A percentile compares a stretch with the other conserved stretches of the same genome.
Conservation (phyloP, 257 asterid genomes). For the Solanum etuberosum region DNA sequence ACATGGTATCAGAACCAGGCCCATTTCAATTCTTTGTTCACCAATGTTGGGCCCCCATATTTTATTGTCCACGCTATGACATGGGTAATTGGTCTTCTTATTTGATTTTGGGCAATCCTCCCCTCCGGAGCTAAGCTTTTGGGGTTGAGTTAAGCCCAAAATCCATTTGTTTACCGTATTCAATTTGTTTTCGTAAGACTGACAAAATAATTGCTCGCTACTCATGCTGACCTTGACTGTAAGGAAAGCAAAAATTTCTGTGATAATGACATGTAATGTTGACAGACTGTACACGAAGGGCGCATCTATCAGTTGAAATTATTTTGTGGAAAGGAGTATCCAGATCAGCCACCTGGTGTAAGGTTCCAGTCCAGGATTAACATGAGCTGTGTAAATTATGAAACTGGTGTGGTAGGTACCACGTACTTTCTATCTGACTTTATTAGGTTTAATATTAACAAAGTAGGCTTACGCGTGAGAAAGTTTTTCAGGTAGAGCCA, state of each 20-base stretch:
- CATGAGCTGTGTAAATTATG: constrained; percentile 68
- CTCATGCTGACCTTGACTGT: background rate
- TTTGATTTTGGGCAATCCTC: background rate
- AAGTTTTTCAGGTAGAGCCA: constrained; percentile 54
- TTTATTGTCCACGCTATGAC: background rate
- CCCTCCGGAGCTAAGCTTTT: background rate
- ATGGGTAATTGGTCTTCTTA: background rate
- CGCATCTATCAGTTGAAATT: constrained; percentile 70
- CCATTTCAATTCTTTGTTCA: background rate
- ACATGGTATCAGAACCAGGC: background rate
- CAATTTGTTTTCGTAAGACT: background rate
- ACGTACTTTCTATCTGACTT: background rate
- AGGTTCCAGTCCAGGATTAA: constrained; percentile 68
- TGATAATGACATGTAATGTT: constrained; percentile 7
- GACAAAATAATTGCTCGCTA: background rate
- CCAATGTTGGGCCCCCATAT: background rate
- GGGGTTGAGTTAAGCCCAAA: background rate
- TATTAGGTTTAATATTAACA: background rate
- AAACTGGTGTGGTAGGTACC: constrained; percentile 56
- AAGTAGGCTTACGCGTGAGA: background rate
- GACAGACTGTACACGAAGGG: constrained; percentile 75
- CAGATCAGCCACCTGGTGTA: constrained; percentile 63
- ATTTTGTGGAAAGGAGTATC: constrained; percentile 75
- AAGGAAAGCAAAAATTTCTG: background rate
- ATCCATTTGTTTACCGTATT: background rate